Evolutionary conservation across 352 stramenopile genomes (phyloP).

Genomic region (Phytophthora pistaciae): DNA sequence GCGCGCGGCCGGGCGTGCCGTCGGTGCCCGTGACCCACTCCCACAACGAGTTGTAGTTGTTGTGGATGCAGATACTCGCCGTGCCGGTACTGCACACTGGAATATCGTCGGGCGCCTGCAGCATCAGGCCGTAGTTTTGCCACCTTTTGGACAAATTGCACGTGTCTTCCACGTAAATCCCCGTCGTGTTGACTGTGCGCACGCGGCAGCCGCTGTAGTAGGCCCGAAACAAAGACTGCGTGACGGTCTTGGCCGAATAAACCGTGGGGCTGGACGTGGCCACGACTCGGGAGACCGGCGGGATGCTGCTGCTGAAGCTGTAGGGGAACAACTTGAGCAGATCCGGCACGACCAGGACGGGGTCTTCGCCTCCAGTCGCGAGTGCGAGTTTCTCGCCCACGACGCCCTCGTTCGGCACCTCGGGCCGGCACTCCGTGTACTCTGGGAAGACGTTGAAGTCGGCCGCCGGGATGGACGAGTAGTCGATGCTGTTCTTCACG

Average conservation of each 20-base stretch:
- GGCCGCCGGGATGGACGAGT: slow-evolving; percentile 39
- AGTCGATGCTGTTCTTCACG: slow-evolving; percentile 34
- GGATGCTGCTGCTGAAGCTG: slow-evolving; percentile 31
- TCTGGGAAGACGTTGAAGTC: slow-evolving; percentile 40
- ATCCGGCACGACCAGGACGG: slow-evolving; percentile 29
- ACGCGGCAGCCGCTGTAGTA: slow-evolving; percentile 32
- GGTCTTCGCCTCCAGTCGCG: slow-evolving; percentile 25
- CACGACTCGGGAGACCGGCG: slow-evolving; percentile 18
- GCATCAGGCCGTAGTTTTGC: slow-evolving; percentile 17
- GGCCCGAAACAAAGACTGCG: slow-evolving; percentile 30
- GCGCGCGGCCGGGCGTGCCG: slow-evolving; percentile 15
- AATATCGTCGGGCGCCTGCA: slow-evolving; percentile 18
- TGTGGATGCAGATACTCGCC: slow-evolving; percentile 12
- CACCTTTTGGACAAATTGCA: slow-evolving; percentile 3
- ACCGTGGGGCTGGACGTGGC: slow-evolving; percentile 27
- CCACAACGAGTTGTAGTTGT: slow-evolving; percentile 29
- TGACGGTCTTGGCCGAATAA: slow-evolving; percentile 23
- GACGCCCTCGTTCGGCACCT: slow-evolving; percentile 22
- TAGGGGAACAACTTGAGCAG: slow-evolving; percentile 38
- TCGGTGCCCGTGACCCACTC: slow-evolving; percentile 31
- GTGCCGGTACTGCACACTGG: slow-evolving; percentile 23
- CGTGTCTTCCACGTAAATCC: slow-evolving; percentile 16
- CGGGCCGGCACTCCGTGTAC: slow-evolving; percentile 34
- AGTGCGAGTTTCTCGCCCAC: slow-evolving; percentile 33
- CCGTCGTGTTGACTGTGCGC: slow-evolving; percentile 20